Evolutionary conservation across 768 basidiomycete species (phyloP).

Genomic region (Crassisporium funariophilum): DNA sequence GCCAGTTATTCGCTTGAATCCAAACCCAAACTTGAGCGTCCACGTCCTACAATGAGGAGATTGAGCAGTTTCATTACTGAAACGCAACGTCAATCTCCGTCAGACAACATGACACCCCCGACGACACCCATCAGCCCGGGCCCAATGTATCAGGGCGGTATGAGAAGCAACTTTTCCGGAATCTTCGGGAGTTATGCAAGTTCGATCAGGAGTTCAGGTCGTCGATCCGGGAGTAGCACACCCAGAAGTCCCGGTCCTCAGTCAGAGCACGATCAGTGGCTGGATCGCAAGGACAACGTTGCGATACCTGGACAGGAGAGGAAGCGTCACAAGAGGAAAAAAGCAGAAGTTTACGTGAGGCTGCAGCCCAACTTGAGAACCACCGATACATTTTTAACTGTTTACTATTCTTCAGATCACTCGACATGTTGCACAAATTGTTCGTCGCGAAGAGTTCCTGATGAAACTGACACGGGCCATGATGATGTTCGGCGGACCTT

Average conservation of each 20-base stretch:
- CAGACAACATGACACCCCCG: slow-evolving; percentile 1
- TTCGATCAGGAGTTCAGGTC: slow-evolving; percentile 15
- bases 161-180: slow-evolving; percentile 11
- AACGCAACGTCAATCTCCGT: background rate
- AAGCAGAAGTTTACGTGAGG: slow-evolving; percentile 76
- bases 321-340: slow-evolving; percentile 60
- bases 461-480: slow-evolving; percentile 81
- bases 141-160: slow-evolving; percentile 4
- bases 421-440: slow-evolving; percentile 79
- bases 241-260: slow-evolving; percentile 12
- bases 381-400: slow-evolving; percentile 1
- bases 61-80: slow-evolving; percentile 1
- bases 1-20: slow-evolving; percentile 9
- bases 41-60: background rate
- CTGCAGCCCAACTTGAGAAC: background rate
- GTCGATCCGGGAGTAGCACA: slow-evolving; percentile 19
- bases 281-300: slow-evolving; percentile 1
- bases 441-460: slow-evolving; percentile 82
- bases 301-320: slow-evolving; percentile 17
- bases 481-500: slow-evolving; percentile 89
- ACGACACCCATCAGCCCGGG: background rate
- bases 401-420: slow-evolving; percentile 56
- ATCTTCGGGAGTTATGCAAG: slow-evolving; percentile 13
- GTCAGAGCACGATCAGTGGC: slow-evolving; percentile 1
- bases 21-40: slow-evolving; percentile 1